Base-by-base conservation (phyloP, 2,329 filamentous ascomycete genomes). In the Teratosphaeria destructans region DNA sequence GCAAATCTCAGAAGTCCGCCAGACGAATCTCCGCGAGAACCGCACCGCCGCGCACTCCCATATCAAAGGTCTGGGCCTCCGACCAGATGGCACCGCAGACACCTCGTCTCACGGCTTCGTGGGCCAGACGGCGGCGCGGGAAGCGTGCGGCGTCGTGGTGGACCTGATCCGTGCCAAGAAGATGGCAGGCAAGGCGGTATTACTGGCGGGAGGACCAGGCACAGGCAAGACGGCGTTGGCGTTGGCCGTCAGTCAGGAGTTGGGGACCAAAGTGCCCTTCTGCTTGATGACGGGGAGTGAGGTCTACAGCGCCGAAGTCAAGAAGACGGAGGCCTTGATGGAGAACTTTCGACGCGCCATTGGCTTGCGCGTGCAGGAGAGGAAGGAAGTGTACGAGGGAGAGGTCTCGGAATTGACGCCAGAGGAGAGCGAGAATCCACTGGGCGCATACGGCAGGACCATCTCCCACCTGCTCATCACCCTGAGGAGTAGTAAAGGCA, bases 281-380 rank as follows among this genome's bases (percentile, higher is more conserved):
- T 96, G 94, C 75, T 92, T 93, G 47, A 97, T 99, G 72, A 94
- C 96, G 57, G 94, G 92, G 68, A 96, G 92, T 79, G 94, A 99
- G 77, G 88, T 99, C 70, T 99, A 96, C 79, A 96, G 90, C 67
- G 88, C 93, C 54, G 94, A 99, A 77, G 92, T 99, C 64, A 99
- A 99, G 85, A 99, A 99, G 85, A 99, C 94, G 56, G 94, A 99
- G 76, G 88, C 95, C 66, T 79, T 99, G 73, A 97, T 97, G 94
- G 94, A 99, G 81, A 97, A 97, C 79, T 99, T 99, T 76, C 85
- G 94, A 73, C 83, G 94, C 72, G 94, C 94, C 61, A 99, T 99
- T 74, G 94, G 93, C 37, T 82, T 99, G 66, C 92, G 95, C 72
- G 94, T 99, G 66, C 90, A 94, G 70, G 94, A 99, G 81, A 96